Conservation (phyloP, 495 filamentous ascomycete species). For the Apodospora peruviana region DNA sequence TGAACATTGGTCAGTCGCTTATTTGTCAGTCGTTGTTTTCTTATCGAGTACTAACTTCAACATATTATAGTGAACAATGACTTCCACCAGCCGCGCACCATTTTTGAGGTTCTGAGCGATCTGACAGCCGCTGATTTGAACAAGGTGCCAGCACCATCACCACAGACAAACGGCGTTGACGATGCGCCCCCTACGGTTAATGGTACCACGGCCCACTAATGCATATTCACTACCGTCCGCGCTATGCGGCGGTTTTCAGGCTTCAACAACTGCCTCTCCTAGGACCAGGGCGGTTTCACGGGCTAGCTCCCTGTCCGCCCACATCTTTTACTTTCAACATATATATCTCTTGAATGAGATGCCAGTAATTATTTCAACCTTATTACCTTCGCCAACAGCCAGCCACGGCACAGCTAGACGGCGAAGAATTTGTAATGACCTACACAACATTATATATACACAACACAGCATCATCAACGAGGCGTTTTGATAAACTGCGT, state of each 20-base stretch:
- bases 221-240: neutral
- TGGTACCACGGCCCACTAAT: slow-evolving; percentile 21
- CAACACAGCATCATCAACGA: neutral
- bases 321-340: neutral
- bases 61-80: slow-evolving; percentile 78
- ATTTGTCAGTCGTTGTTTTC: too few relatives aligned
- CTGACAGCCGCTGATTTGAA: slow-evolving; percentile 64
- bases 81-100: slow-evolving; percentile 70
- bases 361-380: neutral
- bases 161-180: slow-evolving; percentile 9
- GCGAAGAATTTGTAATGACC: slow-evolving; percentile 1
- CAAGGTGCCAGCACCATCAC: slow-evolving; percentile 17
- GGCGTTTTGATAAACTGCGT: slow-evolving; percentile 7
- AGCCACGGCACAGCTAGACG: neutral
- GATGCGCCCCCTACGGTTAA: slow-evolving; percentile 13
- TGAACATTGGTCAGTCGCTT: slow-evolving; percentile 78
- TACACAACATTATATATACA: slow-evolving; percentile 2
- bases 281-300: neutral
- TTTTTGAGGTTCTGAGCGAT: slow-evolving; percentile 83
- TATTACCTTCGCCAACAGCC: neutral
- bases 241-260: neutral
- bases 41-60: slow-evolving; percentile 5
- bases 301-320: neutral
- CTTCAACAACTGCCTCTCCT: neutral
- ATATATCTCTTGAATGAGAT: neutral